Conservation (phyloP, 768 basidiomycete species). For the Gymnopilus dilepis region DNA sequence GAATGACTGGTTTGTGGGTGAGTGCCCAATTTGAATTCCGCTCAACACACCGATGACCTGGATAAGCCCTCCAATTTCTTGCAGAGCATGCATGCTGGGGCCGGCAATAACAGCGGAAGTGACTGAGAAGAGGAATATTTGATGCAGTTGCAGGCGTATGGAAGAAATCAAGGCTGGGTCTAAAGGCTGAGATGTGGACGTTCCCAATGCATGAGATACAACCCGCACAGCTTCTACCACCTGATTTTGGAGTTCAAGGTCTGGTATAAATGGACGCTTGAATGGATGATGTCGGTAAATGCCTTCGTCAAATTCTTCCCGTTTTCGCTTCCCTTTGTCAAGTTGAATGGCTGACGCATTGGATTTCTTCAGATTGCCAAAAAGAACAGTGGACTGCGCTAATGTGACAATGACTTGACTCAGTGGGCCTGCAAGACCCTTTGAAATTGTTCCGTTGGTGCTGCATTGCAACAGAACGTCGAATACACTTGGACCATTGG, state of each 20-base stretch:
- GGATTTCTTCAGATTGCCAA: conserved; percentile 67
- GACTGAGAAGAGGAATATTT: conserved; percentile 78
- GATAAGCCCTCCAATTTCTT: conserved; percentile 81
- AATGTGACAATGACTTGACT: conserved; percentile 68
- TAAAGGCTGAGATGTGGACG: conserved; percentile 47
- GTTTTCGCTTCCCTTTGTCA: conserved; percentile 78
- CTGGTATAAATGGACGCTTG: conserved; percentile 54
- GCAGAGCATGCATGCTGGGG: conserved; percentile 59
- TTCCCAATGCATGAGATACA: conserved; percentile 55
- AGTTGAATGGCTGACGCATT: conserved; percentile 65
- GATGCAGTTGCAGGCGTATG: conserved; percentile 74
- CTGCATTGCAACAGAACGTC: conserved; percentile 58
- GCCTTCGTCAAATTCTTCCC: conserved; percentile 56
- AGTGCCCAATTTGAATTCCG: conserved; percentile 69
- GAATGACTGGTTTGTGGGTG: conserved; percentile 41
- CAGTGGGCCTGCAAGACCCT: conserved; percentile 57
- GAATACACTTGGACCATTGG: conserved; percentile 59
- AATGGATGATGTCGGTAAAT: conserved; percentile 32
- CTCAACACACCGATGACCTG: conserved; percentile 84
- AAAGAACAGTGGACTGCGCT: conserved; percentile 68
- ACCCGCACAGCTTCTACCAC: conserved; percentile 64
- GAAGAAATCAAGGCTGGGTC: conserved; percentile 68
- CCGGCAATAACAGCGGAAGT: conserved; percentile 66
- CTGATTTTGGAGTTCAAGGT: conserved; percentile 56
- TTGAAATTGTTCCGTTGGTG: conserved; percentile 51